Conservation (phyloP, 805 yeast species). For the Candida cerambycidarum region DNA sequence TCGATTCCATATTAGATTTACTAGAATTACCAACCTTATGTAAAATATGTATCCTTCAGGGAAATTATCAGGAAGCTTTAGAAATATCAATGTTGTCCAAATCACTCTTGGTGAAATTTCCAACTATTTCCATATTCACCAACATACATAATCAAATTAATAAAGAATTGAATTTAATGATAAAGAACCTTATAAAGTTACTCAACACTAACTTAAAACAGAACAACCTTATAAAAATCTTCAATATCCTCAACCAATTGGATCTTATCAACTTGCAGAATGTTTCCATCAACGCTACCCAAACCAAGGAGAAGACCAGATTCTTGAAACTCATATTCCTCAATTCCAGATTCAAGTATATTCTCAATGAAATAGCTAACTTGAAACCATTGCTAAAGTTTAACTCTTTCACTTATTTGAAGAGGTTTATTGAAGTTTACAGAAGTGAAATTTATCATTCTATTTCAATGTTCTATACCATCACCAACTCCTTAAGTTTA, state of each 20-base stretch:
- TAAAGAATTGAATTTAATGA: slow-evolving; percentile 61
- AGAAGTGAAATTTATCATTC: slow-evolving; percentile 82
- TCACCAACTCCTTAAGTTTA: slow-evolving; percentile 31
- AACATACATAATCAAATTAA: slow-evolving; percentile 53
- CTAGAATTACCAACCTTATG: slow-evolving; percentile 83
- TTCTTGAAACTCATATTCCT: slow-evolving; percentile 55
- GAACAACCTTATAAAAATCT: slow-evolving; percentile 72
- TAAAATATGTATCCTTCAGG: slow-evolving; percentile 78
- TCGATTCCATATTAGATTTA: slow-evolving; percentile 73
- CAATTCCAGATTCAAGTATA: slow-evolving; percentile 67
- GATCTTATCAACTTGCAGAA: slow-evolving; percentile 67
- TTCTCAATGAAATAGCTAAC: slow-evolving; percentile 58
- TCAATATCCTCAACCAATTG: slow-evolving; percentile 71
- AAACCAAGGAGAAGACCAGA: slow-evolving; percentile 43
- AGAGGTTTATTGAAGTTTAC: slow-evolving; percentile 77
- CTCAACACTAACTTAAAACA: slow-evolving; percentile 76
- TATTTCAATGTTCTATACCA: slow-evolving; percentile 61
- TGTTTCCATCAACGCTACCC: slow-evolving; percentile 70
- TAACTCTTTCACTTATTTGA: slow-evolving; percentile 61
- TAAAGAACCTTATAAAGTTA: slow-evolving; percentile 63
- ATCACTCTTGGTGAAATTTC: slow-evolving; percentile 68
- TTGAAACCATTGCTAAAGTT: slow-evolving; percentile 55
- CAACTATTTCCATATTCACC: slow-evolving; percentile 52
- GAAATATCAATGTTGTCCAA: slow-evolving; percentile 76
- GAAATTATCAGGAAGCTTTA: slow-evolving; percentile 85